Base-by-base conservation (phyloP, 805 yeast genomes). In the Suhomyces sp. region DNA sequence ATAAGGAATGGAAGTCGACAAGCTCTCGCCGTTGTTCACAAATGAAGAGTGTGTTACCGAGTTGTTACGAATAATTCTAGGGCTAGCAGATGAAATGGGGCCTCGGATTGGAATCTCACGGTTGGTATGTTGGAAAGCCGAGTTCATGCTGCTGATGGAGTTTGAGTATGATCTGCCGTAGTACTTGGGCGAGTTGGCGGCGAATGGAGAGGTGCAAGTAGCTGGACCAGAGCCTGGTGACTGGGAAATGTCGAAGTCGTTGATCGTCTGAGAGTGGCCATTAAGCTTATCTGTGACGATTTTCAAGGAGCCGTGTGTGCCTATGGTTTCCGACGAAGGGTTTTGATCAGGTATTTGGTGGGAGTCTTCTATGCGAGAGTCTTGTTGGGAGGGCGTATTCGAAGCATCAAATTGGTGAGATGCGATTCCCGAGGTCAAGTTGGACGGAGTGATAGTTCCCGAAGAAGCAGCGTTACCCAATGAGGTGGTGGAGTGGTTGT, bases 1-100 rank as follows among this genome's bases (percentile, higher is more conserved):
- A 65, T 85, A 86, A 1, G 91, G 91, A 47, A 86, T 85, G 39
- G 82, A 76, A 21, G 82, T 73, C 4, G 87, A 80, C 57, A 85
- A 71, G 53, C 75, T 71, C 53, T 75, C 79, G 22, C 69, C 69
- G 21, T 61, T 56, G 48, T 68, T 62, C 47, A 66, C 60, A 52
- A 73, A 74, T 19, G 76, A 71, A 35, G 75, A 64, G 56, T 75
- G 78, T 7, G 73, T 63, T 25, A 71, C 62, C 9, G 78, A 73
- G 55, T 70, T 69, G 39, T 72, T 70, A 35, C 77, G 58, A 40
- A 67, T 71, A 29, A 71, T 48, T 73, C 85, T 55, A 57, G 82
- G 75, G 54, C 75, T 68, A 21, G 65, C 62, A 15, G 63, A 47
- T 48, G 62, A 39, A 9, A 56, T 53, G 12, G 63, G 61, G 0